A percentile compares a stretch with the other conserved stretches of the same genome.
phyloP scores from a whole-genome alignment of 495 filamentous ascomycete species.

The Schizothecium vesticola region DNA sequence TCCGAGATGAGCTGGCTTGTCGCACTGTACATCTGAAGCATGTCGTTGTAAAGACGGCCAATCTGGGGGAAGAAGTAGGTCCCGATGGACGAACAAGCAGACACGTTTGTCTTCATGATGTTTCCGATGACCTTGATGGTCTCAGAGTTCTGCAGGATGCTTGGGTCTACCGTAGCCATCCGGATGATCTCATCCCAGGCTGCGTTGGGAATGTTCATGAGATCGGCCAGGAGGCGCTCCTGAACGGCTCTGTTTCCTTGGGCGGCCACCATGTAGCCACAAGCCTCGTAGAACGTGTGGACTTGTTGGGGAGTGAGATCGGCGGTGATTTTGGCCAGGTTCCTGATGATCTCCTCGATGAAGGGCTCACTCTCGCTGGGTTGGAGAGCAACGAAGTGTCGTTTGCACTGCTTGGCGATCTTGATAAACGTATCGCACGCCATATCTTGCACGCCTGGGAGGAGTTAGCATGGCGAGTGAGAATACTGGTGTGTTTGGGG shows the following conservation, averaged over 20 bases:
- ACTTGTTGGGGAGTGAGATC: conserved; percentile 95
- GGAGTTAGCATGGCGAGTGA: conserved; percentile 3
- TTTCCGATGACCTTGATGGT: conserved; percentile 98
- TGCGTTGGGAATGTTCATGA: conserved; percentile 88
- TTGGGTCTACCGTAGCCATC: conserved; percentile 72
- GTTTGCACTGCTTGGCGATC: conserved; percentile 95
- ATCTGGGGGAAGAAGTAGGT: conserved; percentile 99
- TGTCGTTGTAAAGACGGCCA: conserved; percentile 94
- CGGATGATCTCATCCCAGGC: conserved; percentile 95
- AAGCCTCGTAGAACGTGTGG: conserved; percentile 98
- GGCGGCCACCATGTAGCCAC: conserved; percentile 97
- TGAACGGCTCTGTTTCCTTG: conserved; percentile 90
- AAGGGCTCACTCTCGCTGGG: conserved; percentile 93
- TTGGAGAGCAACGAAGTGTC: conserved; percentile 94
- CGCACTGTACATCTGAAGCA: conserved; percentile 97
- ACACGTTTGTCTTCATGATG: conserved; percentile 99
- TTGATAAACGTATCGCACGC: conserved; percentile 99
- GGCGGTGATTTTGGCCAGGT: conserved; percentile 87
- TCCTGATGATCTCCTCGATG: conserved; percentile 97
- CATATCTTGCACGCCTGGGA: conserved; percentile 92
- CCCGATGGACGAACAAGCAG: conserved; percentile 91
- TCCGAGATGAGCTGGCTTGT: conserved; percentile 94
- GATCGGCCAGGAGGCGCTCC: conserved; percentile 81
- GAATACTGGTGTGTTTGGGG: background rate
- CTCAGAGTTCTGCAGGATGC: conserved; percentile 79